Percentiles rank a stretch among this genome's conserved stretches.
Evolutionary conservation across 2,329 filamentous ascomycete genomes (phyloP).

Genomic region (Thelonectria blattea): DNA sequence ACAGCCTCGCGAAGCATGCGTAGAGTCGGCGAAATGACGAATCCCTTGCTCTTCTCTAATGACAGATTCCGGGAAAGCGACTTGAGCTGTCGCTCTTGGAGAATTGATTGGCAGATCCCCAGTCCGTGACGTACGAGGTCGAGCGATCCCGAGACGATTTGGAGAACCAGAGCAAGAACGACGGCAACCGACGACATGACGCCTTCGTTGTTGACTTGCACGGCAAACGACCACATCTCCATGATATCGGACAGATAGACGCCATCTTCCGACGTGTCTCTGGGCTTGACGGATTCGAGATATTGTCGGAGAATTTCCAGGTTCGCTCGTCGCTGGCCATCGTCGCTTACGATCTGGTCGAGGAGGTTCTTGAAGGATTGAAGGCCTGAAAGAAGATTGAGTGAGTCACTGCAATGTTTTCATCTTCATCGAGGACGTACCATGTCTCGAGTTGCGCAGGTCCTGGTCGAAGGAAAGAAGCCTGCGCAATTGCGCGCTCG

Average conservation of each 20-base stretch:
- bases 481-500: conserved; percentile 70
- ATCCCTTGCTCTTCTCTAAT: conserved; percentile 81
- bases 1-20: conserved; percentile 86
- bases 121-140: conserved; percentile 78
- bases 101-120: conserved; percentile 78
- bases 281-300: conserved; percentile 62
- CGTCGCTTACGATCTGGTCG: conserved; percentile 64
- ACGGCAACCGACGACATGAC: conserved; percentile 82
- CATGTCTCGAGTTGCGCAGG: conserved; percentile 69
- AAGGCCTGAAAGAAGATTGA: conserved; percentile 54
- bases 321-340: conserved; percentile 49
- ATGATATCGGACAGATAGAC: conserved; percentile 80
- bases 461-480: conserved; percentile 76
- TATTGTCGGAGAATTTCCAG: conserved; percentile 71
- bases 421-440: conserved; percentile 43
- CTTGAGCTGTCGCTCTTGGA: conserved; percentile 82
- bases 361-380: conserved; percentile 75
- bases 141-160: conserved; percentile 74
- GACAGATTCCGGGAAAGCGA: conserved; percentile 80
- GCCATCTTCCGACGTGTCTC: conserved; percentile 52
- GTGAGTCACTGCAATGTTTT: not conserved
- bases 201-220: conserved; percentile 78
- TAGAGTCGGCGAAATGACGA: conserved; percentile 86
- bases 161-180: conserved; percentile 80
- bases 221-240: conserved; percentile 86